Evolutionary conservation across 2,329 filamentous ascomycete genomes (phyloP), one percentile per base, ranked within the genome.

Genomic region (Sclerotinia borealis): DNA sequence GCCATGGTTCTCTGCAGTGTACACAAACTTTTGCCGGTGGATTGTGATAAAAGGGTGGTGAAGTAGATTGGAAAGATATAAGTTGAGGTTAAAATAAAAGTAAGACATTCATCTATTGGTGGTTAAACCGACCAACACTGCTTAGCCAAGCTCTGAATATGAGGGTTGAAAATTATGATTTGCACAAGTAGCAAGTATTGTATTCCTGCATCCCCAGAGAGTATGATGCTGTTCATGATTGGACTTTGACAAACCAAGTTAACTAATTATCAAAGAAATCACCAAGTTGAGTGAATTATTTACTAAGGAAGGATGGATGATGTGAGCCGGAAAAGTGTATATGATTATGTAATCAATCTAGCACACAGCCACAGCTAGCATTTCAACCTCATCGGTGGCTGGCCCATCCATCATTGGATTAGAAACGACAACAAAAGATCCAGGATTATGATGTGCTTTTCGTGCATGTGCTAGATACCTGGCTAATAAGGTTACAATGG

Each of bases 1-100:
- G 58, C 9, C 58, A 60, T 60, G 22, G 15, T 60, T 15, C 11
- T n/a, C n/a, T n/a, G n/a, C n/a, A n/a, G n/a, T 37, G 31, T 60
- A 50, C 22, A 19, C 45, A 51, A 29, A 9, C 11, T 51, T 2
- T 41, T 50, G 58, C 58, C 58, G 58, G 45, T 60, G 58, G 58
- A 60, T 60, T 50, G 45, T 4, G 25, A 50, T 9, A 50, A 9
- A 37, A 25, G n/a, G n/a, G 45, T 49, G 10, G 22, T 19, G 17
- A 60, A 15, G 45, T 25, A 22, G 22, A 31, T 22, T 4, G 34
- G 34, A 22, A 51, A 58, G 15, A 55, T 31, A 34, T 39, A 29
- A 22, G 39, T 25, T 25, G 8, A 58, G 9, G 39, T 45, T 34
- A 9, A 43, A 58, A 43, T 29, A 29, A 50, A 31, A 60, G 58